A percentile compares a stretch with the other conserved stretches of the same genome.
These are phyloP conservation scores for Endothia cerciana DNA, from an alignment of 2,329 filamentous ascomycete species.

Conservation along the genomic window DNA sequence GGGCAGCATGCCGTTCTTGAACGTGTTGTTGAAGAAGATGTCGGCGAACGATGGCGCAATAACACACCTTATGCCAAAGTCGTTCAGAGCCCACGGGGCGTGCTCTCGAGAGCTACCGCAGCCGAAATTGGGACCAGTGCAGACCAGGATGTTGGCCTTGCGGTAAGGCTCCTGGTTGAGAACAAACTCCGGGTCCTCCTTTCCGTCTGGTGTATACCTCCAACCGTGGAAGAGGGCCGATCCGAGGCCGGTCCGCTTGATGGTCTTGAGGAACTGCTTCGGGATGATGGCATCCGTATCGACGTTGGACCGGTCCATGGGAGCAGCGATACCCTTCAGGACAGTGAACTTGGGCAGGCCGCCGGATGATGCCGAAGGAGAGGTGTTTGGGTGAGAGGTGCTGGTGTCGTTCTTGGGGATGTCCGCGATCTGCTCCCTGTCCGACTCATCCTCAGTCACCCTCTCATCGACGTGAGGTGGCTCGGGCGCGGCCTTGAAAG, in stretches of 20 bases:
- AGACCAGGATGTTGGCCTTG: conserved; percentile 83
- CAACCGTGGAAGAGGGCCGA: conserved; percentile 84
- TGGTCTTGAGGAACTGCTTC: conserved; percentile 99
- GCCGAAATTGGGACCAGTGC: conserved; percentile 92
- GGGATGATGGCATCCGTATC: conserved; percentile 99
- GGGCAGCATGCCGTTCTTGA: conserved; percentile 99
- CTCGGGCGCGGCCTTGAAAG: conserved; percentile 47
- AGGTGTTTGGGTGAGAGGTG: conserved; percentile 64
- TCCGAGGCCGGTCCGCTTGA: conserved; percentile 94
- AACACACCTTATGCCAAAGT: conserved; percentile 93
- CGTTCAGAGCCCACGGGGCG: conserved; percentile 93
- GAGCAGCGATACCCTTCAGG: conserved; percentile 85
- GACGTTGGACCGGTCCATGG: conserved; percentile 85
- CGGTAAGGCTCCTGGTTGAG: conserved; percentile 91
- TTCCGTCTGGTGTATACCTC: conserved; percentile 74
- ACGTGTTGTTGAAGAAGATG: conserved; percentile 99
- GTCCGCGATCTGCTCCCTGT: conserved; percentile 58
- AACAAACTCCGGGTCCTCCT: conserved; percentile 79
- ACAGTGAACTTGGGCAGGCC: conserved; percentile 84
- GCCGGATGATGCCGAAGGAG: conserved; percentile 51
- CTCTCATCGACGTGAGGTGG: conserved; percentile 59
- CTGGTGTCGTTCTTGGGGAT: conserved; percentile 64
- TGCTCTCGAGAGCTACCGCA: conserved; percentile 93
- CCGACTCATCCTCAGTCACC: conserved; percentile 53
- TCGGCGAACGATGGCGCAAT: conserved; percentile 87